phyloP scores from a whole-genome alignment of 2,329 filamentous ascomycete species.

The Diaporthe sp. region DNA sequence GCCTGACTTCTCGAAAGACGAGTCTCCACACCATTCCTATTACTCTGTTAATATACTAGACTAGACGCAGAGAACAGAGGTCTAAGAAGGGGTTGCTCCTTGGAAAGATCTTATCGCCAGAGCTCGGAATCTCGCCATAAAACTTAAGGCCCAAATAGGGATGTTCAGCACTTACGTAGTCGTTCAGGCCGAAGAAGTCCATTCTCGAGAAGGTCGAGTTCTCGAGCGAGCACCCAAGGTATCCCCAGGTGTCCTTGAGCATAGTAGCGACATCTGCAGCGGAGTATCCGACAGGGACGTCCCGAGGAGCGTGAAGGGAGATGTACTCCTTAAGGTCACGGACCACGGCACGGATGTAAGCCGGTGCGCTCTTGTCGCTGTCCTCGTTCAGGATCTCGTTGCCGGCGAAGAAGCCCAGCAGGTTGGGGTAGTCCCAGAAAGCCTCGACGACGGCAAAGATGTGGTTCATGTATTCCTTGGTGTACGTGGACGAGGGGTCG shows the following conservation, averaged over 20 bases:
- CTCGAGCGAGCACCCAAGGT: conserved; percentile 73
- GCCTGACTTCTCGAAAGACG: conserved; percentile 60
- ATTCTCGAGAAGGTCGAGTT: conserved; percentile 68
- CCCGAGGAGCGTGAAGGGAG: conserved; percentile 74
- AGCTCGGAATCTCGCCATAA: background rate
- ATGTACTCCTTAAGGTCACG: conserved; percentile 84
- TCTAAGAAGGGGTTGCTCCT: background rate
- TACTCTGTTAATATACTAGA: background rate
- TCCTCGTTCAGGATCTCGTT: conserved; percentile 80
- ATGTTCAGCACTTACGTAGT: conserved; percentile 54
- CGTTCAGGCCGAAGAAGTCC: conserved; percentile 81
- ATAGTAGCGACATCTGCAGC: conserved; percentile 79
- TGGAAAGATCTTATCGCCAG: background rate
- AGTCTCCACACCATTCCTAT: conserved; percentile 66
- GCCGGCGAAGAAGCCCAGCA: conserved; percentile 76
- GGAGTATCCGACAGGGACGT: conserved; percentile 80
- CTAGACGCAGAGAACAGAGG: background rate
- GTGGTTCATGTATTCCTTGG: conserved; percentile 68
- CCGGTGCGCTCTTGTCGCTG: conserved; percentile 70
- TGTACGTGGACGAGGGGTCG: conserved; percentile 63
- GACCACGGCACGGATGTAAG: conserved; percentile 77
- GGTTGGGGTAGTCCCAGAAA: conserved; percentile 72
- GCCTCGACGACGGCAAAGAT: conserved; percentile 72
- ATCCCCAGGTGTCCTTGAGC: conserved; percentile 78
- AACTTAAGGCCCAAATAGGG: no score